These are phyloP conservation scores for Euclidium syriacum DNA, from an alignment of 345 rosid genomes.

Conservation along the genomic window DNA sequence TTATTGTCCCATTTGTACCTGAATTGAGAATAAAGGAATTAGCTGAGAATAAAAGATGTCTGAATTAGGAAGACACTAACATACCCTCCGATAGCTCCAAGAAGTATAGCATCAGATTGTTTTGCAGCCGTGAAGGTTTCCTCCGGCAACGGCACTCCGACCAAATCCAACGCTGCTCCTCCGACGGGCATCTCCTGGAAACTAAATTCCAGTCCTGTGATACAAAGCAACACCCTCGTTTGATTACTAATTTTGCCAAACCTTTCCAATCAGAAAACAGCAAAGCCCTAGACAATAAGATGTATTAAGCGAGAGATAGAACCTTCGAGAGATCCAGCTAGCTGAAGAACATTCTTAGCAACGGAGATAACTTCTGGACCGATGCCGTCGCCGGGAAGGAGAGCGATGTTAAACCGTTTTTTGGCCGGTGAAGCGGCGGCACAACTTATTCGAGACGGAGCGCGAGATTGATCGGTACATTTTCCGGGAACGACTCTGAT, in stretches of 20 bases:
- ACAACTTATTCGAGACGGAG: constrained; percentile 40
- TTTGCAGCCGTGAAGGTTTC: constrained; percentile 70
- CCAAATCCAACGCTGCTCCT: constrained; percentile 87
- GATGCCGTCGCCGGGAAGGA: constrained; percentile 89
- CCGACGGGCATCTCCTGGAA: constrained; percentile 92
- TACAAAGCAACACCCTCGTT: background rate
- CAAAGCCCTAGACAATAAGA: background rate
- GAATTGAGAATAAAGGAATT: background rate
- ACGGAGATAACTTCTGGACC: constrained; percentile 85
- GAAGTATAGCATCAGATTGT: constrained; percentile 75
- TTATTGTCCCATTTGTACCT: constrained; percentile 95
- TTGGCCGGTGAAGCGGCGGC: constrained; percentile 35
- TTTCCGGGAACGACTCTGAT: constrained; percentile 20
- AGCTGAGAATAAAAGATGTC: background rate
- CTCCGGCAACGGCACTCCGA: constrained; percentile 86
- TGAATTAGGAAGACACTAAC: background rate
- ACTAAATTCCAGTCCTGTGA: constrained; percentile 59
- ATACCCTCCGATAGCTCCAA: constrained; percentile 96
- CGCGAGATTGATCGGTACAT: constrained; percentile 16
- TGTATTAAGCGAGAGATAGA: background rate
- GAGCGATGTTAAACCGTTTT: constrained; percentile 57
- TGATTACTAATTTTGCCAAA: background rate
- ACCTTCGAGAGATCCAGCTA: constrained; percentile 79
- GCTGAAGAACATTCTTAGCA: constrained; percentile 60
- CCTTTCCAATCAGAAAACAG: background rate